Base-by-base conservation (phyloP, 805 yeast species). In the Pichia thaimueangensis region DNA sequence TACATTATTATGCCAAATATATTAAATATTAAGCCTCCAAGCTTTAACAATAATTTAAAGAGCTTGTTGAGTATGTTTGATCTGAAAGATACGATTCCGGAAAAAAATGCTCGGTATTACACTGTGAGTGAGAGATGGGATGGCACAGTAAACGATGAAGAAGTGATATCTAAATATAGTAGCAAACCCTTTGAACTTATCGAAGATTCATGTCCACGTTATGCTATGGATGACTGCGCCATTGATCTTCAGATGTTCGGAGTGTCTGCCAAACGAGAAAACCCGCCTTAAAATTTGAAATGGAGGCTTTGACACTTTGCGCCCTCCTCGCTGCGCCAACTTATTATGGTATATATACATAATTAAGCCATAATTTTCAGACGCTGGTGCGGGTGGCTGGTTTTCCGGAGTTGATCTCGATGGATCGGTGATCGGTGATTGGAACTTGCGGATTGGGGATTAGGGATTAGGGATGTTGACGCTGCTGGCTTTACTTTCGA, bases 131-230 rank as follows among this genome's bases (percentile, higher is more conserved):
- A 42, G 55, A 4, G 46, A 50, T 9, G 55, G 56, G 37, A 44
- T 51, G 39, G 50, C 8, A 28, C 24, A 9, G 33, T 44, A 3
- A 6, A 35, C 8, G 50, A 27, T 10, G 47, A 43, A 11, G 48
- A 48, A 20, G 24, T 15, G 6, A 65, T 64, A 47, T 47, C 57
- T 11, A 70, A 66, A 25, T 64, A 74, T 43, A 62, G 55, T 20
- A 52, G 70, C 35, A 68, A 73, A 45, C 64, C 77, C 11, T 77
- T 78, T 57, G 86, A 79, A 49, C 53, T 78, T 49, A 65, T 79
- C 35, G 83, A 78, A 51, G 83, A 79, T 41, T 63, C 80, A 1
- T 72, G 65, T 47, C 73, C 78, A 1, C 51, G 60, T 6, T 61
- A 66, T 44, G 64, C 71, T 6, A 47, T 65, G 23, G 77, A 78